phyloP scores from a whole-genome alignment of 768 basidiomycete genomes.

The Suillus paluster region DNA sequence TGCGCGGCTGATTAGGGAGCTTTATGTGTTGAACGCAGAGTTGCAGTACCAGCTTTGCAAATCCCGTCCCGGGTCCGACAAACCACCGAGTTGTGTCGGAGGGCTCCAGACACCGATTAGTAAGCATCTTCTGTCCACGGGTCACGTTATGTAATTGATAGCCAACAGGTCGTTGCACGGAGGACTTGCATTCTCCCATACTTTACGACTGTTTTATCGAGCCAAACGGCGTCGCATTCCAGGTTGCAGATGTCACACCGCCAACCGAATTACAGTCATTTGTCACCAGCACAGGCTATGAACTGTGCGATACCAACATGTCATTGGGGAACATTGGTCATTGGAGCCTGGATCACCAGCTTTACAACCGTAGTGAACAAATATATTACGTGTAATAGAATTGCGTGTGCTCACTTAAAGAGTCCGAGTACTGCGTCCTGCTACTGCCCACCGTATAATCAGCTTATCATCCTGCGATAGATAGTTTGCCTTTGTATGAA shows the following conservation, averaged over 20 bases:
- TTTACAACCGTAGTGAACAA: neutral
- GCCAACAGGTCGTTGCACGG: neutral
- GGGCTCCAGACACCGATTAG: neutral
- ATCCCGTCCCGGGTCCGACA: neutral
- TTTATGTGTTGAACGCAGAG: neutral
- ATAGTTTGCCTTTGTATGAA: no score
- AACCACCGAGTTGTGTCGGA: neutral
- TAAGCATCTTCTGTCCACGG: neutral
- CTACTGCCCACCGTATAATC: neutral
- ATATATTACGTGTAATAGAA: neutral
- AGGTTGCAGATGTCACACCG: neutral
- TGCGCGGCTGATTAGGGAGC: slow-evolving; percentile 3
- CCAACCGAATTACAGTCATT: neutral
- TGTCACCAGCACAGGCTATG: neutral
- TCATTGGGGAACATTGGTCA: no score
- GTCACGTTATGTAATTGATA: neutral
- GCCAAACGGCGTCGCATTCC: neutral
- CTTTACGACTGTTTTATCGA: neutral
- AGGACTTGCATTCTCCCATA: neutral
- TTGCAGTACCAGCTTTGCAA: neutral
- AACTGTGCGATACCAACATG: neutral
- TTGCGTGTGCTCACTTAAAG: neutral
- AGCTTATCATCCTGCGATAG: neutral
- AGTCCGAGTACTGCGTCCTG: neutral
- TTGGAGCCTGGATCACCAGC: neutral